Base-by-base conservation (phyloP, 2,329 filamentous ascomycete genomes). In the Colletotrichum graminicola region DNA sequence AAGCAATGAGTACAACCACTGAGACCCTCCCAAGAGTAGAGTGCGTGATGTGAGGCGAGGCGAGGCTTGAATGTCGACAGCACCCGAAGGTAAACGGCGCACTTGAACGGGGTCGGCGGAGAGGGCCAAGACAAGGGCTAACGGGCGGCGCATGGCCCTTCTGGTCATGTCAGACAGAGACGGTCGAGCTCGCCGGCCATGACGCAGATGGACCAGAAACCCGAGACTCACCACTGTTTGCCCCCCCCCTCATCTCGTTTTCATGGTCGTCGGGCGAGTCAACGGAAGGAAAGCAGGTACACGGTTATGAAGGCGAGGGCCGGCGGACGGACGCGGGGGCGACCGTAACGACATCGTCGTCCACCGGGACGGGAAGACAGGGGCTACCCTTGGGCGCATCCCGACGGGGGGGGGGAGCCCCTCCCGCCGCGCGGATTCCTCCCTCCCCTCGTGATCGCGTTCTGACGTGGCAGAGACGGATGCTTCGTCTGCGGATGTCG, bases 1-100 rank as follows among this genome's bases (percentile, higher is more conserved):
- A 72, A 69, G 69, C 59, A 69, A 72, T 34, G 69, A 69, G 21
- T 55, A 64, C n/a, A 52, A 51, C n/a, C 36, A 63, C 8, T 12
- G 23, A 23, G 36, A 7, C 29, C 32, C 26, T 55, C 29, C 12
- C 26, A 39, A 7, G 29, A 21, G 18, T 23, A n/a, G 32, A 34
- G 5, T 54, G 32, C 39, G 18, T 26, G 18, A 29, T 41, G n/a
- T 55, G 29, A 43, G 55, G 34, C 21, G 29, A 43, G 55, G 34
- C 21, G 41, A 21, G 45, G 29, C 3, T 23, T 34, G 39, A 29
- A 54, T 21, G 43, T 8, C 34, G 39, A 62, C 57, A 49, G 34
- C 41, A 16, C 26, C 18, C 12, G 49, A 43, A 26, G 29, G 39
- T 5, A 47, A 55, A 51, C 14, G n/a, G 14, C 26, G 5, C 62